Evolutionary conservation across 768 basidiomycete species (phyloP).

Genomic region (Gloeophyllum trabeum): DNA sequence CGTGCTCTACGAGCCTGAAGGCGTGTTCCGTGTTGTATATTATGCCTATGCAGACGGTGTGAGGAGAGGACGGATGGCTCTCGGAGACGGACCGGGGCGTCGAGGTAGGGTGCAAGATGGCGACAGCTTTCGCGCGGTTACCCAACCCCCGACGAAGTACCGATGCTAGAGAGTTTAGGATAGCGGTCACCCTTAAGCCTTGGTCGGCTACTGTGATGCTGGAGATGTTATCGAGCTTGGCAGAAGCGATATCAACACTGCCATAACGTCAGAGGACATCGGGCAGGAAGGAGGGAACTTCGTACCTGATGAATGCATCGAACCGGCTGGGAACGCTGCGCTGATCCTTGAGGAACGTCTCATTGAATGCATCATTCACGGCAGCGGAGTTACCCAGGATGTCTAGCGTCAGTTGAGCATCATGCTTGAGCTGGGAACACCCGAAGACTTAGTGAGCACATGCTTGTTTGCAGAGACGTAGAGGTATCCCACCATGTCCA

Average conservation of each 20-base stretch:
- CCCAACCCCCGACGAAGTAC: slow-evolving; percentile 59
- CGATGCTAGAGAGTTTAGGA: slow-evolving; percentile 39
- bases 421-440: slow-evolving; percentile 48
- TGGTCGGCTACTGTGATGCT: slow-evolving; percentile 43
- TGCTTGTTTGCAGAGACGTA: neutral
- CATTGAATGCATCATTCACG: slow-evolving; percentile 51
- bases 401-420: slow-evolving; percentile 67
- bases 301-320: slow-evolving; percentile 60
- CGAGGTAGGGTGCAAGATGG: slow-evolving; percentile 44
- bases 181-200: slow-evolving; percentile 46
- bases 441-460: slow-evolving; percentile 2
- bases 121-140: slow-evolving; percentile 54
- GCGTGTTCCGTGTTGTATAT: slow-evolving; percentile 64
- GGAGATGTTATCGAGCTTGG: too few relatives aligned
- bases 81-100: slow-evolving; percentile 36
- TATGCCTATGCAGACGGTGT: slow-evolving; percentile 60
- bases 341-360: slow-evolving; percentile 65
- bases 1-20: slow-evolving; percentile 84
- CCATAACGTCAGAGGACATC: too few relatives aligned
- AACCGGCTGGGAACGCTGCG: slow-evolving; percentile 56
- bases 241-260: slow-evolving; percentile 47
- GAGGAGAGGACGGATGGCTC: slow-evolving; percentile 37
- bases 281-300: too few relatives aligned
- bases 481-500: slow-evolving; percentile 50
- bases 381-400: slow-evolving; percentile 35